Evolutionary conservation across 345 rosid species (phyloP).

Genomic region (Aurinia saxatilis): DNA sequence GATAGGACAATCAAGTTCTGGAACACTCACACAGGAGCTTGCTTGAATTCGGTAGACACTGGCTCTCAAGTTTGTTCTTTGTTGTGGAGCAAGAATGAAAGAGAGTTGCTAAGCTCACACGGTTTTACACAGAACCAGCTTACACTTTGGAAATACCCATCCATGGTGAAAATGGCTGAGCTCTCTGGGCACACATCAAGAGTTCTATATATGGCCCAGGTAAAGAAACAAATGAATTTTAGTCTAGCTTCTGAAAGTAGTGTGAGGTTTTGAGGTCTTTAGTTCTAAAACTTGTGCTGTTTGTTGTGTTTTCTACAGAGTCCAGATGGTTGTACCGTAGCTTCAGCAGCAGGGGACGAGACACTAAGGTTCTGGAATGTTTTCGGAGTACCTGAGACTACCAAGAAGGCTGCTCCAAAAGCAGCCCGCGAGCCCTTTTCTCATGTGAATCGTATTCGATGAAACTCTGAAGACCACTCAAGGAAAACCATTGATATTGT

Average conservation of each 20-base stretch:
- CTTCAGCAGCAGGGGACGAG: slow-evolving; percentile 76
- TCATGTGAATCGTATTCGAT: slow-evolving; percentile 48
- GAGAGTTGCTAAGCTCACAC: slow-evolving; percentile 33
- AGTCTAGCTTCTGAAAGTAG: not conserved
- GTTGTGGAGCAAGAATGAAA: slow-evolving; percentile 31
- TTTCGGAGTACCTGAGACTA: slow-evolving; percentile 46
- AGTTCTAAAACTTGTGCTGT: not conserved
- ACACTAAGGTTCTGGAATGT: slow-evolving; percentile 70
- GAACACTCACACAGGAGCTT: slow-evolving; percentile 33
- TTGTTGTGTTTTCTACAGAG: slow-evolving; percentile 30
- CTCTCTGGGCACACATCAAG: slow-evolving; percentile 36
- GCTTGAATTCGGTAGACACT: slow-evolving; percentile 31
- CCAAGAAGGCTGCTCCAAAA: slow-evolving; percentile 35
- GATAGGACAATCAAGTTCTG: slow-evolving; percentile 32
- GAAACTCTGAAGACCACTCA: slow-evolving; percentile 12
- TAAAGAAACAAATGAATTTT: not conserved
- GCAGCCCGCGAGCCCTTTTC: slow-evolving; percentile 47
- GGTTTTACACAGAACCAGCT: slow-evolving; percentile 36
- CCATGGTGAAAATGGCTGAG: slow-evolving; percentile 38
- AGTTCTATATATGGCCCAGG: slow-evolving; percentile 31
- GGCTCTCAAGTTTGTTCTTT: slow-evolving; percentile 33
- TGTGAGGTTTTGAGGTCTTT: not conserved
- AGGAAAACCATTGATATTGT: not conserved
- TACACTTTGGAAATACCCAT: slow-evolving; percentile 33
- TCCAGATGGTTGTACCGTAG: slow-evolving; percentile 71